A percentile compares a stretch with the other conserved stretches of the same genome.
Conservation (phyloP, 305 asterid genomes). For the Solanum hybrid region DNA sequence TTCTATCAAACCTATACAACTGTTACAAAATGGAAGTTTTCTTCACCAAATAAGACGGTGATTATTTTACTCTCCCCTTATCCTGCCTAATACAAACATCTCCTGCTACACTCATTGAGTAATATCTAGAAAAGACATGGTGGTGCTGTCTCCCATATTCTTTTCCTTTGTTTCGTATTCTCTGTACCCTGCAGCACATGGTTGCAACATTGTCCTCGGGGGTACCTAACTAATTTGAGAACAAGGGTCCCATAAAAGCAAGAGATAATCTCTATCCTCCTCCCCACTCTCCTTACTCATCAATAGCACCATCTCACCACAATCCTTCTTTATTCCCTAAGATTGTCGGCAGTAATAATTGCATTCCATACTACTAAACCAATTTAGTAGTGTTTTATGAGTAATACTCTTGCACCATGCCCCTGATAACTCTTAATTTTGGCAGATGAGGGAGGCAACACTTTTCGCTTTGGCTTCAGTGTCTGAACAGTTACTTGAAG, state of each 20-base stretch:
- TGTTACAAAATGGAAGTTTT: not conserved
- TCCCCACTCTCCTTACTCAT: not conserved
- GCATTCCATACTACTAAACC: not conserved
- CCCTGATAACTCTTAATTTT: slow-evolving; percentile 6
- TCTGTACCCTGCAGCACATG: not conserved
- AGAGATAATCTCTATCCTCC: not conserved
- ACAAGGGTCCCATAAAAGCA: not conserved
- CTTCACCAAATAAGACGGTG: not conserved
- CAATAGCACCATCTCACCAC: not conserved
- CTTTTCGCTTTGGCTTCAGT: slow-evolving; percentile 81
- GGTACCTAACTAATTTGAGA: not conserved
- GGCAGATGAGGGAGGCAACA: slow-evolving; percentile 90
- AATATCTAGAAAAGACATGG: not conserved
- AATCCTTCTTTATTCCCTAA: not conserved
- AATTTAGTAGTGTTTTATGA: not conserved
- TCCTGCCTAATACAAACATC: not conserved
- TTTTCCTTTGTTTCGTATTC: not conserved
- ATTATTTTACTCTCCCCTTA: not conserved
- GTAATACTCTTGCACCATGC: not conserved
- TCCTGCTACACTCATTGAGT: not conserved
- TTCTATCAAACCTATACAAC: not conserved
- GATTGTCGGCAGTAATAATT: not conserved
- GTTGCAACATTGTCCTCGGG: not conserved
- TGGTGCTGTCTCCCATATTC: not conserved
- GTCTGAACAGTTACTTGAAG: slow-evolving; percentile 76